Evolutionary conservation across 2,329 filamentous ascomycete genomes (phyloP), one percentile per base, ranked within the genome.

Genomic region (Conoideocrella luteorostrata): DNA sequence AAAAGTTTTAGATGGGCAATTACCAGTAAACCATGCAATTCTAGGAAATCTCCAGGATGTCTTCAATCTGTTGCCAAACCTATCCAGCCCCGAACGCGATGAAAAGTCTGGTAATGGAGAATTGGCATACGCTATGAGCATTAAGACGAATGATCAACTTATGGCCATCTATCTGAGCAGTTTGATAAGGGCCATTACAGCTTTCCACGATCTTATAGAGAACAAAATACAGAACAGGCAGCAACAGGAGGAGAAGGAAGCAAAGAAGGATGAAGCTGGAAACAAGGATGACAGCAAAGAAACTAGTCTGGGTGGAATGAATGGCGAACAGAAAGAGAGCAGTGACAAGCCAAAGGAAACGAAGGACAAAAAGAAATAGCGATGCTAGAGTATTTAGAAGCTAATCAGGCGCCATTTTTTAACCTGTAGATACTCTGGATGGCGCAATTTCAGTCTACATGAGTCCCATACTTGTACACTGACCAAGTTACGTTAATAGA

Each of bases 151-250:
- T 61, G 93, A 98, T 65, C 93, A 98, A 71, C 79, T 98, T 52
- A 96, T 98, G 87, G 82, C 90, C 41, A 97, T 98, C 64, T 98
- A 98, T 68, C 76, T 98, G 43, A 95, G 88, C 70, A 95, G 88
- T 71, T 72, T 97, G 72, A 97, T 98, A 68, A 80, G 93, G 49
- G 93, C 93, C 45, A 98, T 98, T 61, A 97, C 93, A 11, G 93
- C 93, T 7, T 98, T 97, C 83, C 93, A 98, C 66, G 93, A 98
- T 63, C 71, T 98, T 54, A 98, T 98, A 54, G 93, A 98, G 74
- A 98, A 98, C 75, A 98, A 98, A 78, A 96, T 97, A 55, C 91
- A 97, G 72, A 98, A 98, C 70, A 80, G 91, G 64, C 90, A 97
- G 69, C 88, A 94, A 65, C 86, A 94, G 60, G 93, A 97, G 61